phyloP scores from a whole-genome alignment of 2,329 filamentous ascomycete genomes.

The Trichophyton mentagrophytes region DNA sequence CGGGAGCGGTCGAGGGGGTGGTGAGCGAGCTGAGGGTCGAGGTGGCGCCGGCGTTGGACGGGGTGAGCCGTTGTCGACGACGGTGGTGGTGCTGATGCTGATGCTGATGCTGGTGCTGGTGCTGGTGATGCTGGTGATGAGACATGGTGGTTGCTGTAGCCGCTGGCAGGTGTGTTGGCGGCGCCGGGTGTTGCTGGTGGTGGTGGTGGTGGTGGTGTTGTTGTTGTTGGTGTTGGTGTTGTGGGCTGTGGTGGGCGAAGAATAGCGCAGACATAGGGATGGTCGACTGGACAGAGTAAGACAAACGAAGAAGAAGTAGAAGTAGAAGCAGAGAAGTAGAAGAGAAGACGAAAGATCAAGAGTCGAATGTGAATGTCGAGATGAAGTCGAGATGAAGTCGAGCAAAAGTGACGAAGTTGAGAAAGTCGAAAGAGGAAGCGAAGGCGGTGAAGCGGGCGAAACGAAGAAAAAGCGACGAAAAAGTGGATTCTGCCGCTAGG shows the following conservation, averaged over 20 bases:
- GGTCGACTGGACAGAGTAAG: not conserved
- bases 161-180: constrained; percentile 20
- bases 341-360: not conserved
- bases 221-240: constrained; percentile 39
- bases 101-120: constrained; percentile 62
- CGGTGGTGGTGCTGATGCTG: constrained; percentile 67
- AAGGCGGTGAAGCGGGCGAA: constrained; percentile 15
- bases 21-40: not conserved
- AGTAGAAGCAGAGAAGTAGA: constrained; percentile 16
- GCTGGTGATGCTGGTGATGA: constrained; percentile 58
- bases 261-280: constrained; percentile 7
- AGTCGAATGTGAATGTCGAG: not conserved
- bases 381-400: not conserved
- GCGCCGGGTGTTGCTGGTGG: constrained; percentile 37
- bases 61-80: constrained; percentile 72
- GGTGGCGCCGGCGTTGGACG: constrained; percentile 22
- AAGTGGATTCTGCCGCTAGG: constrained; percentile 1
- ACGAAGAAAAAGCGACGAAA: constrained; percentile 13
- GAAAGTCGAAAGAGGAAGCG: constrained; percentile 15
- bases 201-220: constrained; percentile 20
- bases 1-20: not conserved
- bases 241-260: constrained; percentile 25
- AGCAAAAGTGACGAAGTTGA: constrained; percentile 1
- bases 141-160: constrained; percentile 30
- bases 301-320: constrained; percentile 11